phyloP scores from a whole-genome alignment of 1,139 yeast species.

The Suhomyces ambrosiae region DNA sequence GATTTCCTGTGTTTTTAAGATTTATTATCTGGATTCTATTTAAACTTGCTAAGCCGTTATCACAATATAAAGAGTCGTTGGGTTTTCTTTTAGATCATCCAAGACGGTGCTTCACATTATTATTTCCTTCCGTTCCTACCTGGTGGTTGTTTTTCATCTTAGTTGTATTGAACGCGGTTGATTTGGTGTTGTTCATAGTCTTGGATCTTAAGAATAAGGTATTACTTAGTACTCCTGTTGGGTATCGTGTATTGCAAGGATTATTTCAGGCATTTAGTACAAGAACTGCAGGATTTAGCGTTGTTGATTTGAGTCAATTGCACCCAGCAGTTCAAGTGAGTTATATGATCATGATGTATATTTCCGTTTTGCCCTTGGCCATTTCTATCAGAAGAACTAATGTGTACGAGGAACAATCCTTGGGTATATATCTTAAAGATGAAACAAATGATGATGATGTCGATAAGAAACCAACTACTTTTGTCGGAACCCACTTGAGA shows the following conservation, averaged over 20 bases:
- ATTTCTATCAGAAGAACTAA: constrained; percentile 95
- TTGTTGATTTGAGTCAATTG: constrained; percentile 64
- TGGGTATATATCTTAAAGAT: constrained; percentile 72
- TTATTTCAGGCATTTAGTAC: constrained; percentile 89
- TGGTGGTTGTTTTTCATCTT: constrained; percentile 89
- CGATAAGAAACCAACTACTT: constrained; percentile 53
- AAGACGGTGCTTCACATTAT: constrained; percentile 89
- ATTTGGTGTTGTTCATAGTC: constrained; percentile 75
- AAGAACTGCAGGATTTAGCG: constrained; percentile 89
- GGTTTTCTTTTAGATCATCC: constrained; percentile 94
- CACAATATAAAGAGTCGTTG: constrained; percentile 70
- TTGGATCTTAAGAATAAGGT: constrained; percentile 63
- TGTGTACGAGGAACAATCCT: constrained; percentile 94
- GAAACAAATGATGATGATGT: constrained; percentile 32
- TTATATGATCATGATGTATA: constrained; percentile 96
- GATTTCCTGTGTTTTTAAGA: constrained; percentile 81
- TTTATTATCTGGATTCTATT: constrained; percentile 79
- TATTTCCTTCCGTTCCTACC: constrained; percentile 90
- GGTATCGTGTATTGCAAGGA: constrained; percentile 76
- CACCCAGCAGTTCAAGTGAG: constrained; percentile 94
- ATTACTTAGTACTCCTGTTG: constrained; percentile 55
- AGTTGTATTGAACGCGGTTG: constrained; percentile 71
- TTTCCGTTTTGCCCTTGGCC: constrained; percentile 93
- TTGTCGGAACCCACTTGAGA: constrained; percentile 84
- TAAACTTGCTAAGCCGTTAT: constrained; percentile 65